Evolutionary conservation across 1,284 basidiomycete genomes (phyloP).

Genomic region (Schizophyllum amplum): DNA sequence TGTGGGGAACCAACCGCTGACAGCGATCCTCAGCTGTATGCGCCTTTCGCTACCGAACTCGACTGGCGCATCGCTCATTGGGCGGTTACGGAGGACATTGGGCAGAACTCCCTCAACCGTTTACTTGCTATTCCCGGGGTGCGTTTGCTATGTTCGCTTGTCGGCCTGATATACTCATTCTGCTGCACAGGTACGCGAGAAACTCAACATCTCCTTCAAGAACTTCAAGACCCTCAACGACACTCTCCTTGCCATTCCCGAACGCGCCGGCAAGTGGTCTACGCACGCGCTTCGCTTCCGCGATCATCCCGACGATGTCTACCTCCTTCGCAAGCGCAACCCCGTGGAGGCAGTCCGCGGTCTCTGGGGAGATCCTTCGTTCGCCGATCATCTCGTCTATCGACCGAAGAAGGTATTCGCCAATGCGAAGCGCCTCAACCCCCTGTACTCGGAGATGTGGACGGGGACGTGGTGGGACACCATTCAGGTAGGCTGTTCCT

Average conservation of each 20-base stretch:
- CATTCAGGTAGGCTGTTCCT: slow-evolving; percentile 20
- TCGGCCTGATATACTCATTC: background rate
- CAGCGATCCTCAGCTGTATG: too few species aligned
- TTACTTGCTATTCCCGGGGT: slow-evolving; percentile 9
- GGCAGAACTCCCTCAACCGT: slow-evolving; percentile 1
- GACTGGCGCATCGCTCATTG: slow-evolving; percentile 14
- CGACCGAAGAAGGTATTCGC: background rate
- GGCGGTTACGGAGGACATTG: slow-evolving; percentile 7
- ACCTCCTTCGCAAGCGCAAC: background rate
- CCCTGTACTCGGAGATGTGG: slow-evolving; percentile 28
- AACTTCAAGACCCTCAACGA: slow-evolving; percentile 3
- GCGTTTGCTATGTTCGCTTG: background rate
- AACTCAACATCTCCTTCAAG: background rate
- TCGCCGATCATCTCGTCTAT: background rate
- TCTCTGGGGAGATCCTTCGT: background rate
- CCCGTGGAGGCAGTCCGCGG: background rate
- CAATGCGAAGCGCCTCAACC: slow-evolving; percentile 3
- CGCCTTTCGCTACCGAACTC: slow-evolving; percentile 10
- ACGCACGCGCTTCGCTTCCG: background rate
- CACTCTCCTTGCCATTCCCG: background rate
- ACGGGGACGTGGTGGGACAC: slow-evolving; percentile 36
- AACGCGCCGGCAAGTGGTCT: background rate
- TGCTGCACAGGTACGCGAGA: background rate
- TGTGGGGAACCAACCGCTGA: too few species aligned
- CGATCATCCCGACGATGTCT: background rate